Evolutionary conservation across 306 rosid genomes (phyloP), one percentile per base, ranked within the genome.

Genomic region (Arachis hypogaea): DNA sequence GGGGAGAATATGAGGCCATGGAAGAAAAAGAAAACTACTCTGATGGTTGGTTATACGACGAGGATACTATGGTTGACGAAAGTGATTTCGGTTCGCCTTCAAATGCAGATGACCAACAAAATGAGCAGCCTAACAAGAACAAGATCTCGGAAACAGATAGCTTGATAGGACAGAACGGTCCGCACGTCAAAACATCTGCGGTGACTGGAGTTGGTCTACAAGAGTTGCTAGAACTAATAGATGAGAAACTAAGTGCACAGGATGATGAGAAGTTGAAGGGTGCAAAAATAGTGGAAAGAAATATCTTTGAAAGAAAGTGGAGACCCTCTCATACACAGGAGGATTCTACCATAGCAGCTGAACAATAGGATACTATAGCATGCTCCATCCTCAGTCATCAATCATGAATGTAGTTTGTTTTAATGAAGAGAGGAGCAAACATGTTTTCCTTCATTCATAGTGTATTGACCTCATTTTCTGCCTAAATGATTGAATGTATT

Each of bases 101-200:
- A 71, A 75, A 71, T 44, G 59, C 2, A 12, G 69, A 83, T 29
- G 78, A 70, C 59, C 72, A 59, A 71, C 80, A 71, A 61, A 86
- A 46, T 2, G 80, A 73, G 72, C 5, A 59, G 59, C 78, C 71
- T 0, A 66, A 58, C 36, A 57, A 68, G 49, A 77, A 76, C 74
- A 29, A 12, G 56, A 14, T 42, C 42, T n/a, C 66, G 52, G 78
- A 69, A 64, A 79, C 72, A 59, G 76, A 61, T 63, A 47, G 49
- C 40, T 43, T 46, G 7, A 69, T 72, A 28, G 73, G 63, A 68
- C 86, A 14, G 6, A 74, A 88, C 6, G 87, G 87, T 58, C 87
- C 97, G 10, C 92, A 92, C 61, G 80, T 92, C 78, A 95, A 80
- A 87, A 82, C 87, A 66, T 90, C 97, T 55, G 98, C 98, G 9